Conservation (phyloP, 2,329 filamentous ascomycete species). For the Cadophora sp. region DNA sequence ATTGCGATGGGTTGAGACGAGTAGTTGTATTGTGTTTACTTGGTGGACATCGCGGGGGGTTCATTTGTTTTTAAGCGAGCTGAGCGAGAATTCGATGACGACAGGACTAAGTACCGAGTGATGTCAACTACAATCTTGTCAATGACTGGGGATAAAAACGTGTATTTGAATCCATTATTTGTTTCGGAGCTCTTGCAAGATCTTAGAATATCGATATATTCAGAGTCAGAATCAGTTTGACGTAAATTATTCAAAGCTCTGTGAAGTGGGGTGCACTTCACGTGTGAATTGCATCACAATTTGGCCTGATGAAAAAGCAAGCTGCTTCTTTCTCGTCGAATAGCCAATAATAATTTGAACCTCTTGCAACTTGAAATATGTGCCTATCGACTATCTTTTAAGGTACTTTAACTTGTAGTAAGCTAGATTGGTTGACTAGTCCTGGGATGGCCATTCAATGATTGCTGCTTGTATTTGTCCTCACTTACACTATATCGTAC, state of each 20-base stretch:
- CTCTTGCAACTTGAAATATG: too few species aligned
- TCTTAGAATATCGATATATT: neutral
- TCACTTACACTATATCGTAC: neutral
- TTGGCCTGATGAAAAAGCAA: neutral
- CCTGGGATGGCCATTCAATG: neutral
- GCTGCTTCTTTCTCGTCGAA: neutral
- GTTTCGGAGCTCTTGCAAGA: neutral
- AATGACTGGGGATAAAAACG: neutral
- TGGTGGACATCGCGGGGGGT: neutral
- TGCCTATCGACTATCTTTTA: too few species aligned
- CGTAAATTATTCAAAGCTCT: neutral
- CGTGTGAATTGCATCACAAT: neutral
- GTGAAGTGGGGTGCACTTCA: neutral
- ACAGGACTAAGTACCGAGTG: neutral
- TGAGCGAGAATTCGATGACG: neutral
- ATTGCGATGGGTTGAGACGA: neutral
- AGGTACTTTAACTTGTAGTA: neutral
- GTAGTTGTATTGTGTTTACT: neutral
- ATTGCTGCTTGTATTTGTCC: neutral
- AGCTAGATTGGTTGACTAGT: neutral
- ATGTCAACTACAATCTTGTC: neutral
- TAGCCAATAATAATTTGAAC: too few species aligned
- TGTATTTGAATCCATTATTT: neutral
- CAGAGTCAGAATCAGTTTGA: neutral
- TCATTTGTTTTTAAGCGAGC: conserved; percentile 4